Evolutionary conservation across 2,329 filamentous ascomycete genomes (phyloP).

Genomic region (Orbilia brochopaga): DNA sequence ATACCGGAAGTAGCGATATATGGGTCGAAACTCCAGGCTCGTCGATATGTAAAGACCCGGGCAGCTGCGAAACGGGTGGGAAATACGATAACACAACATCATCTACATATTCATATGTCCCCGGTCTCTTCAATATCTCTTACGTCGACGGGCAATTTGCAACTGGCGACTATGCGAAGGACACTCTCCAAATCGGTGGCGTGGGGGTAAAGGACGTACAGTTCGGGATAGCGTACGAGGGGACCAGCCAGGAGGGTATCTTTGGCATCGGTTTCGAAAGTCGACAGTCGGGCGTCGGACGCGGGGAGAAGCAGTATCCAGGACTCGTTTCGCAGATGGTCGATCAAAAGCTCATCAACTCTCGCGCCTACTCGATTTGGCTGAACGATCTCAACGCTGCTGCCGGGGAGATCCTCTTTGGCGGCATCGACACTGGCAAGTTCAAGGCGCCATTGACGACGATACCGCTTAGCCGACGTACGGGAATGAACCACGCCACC

Average conservation of each 20-base stretch:
- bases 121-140: constrained; percentile 56
- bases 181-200: constrained; percentile 57
- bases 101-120: constrained; percentile 52
- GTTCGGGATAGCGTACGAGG: constrained; percentile 57
- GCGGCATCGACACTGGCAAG: constrained; percentile 78
- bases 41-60: constrained; percentile 46
- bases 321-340: constrained; percentile 72
- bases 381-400: constrained; percentile 67
- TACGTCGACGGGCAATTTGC: constrained; percentile 58
- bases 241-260: constrained; percentile 64
- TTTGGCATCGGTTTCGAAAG: constrained; percentile 59
- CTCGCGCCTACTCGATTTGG: constrained; percentile 73
- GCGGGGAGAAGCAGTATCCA: constrained; percentile 60
- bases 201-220: constrained; percentile 57
- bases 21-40: constrained; percentile 61
- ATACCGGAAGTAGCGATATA: constrained; percentile 70
- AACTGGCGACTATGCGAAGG: constrained; percentile 58
- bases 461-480: constrained; percentile 67
- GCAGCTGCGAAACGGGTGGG: constrained; percentile 52
- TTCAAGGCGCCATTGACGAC: constrained; percentile 70
- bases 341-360: constrained; percentile 67
- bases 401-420: constrained; percentile 76
- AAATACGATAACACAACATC: constrained; percentile 52
- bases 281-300: constrained; percentile 54
- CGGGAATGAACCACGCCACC: constrained; percentile 62